Evolutionary conservation across 2,329 filamentous ascomycete genomes (phyloP), one percentile per base, ranked within the genome.

Genomic region (Colletotrichum sp.): DNA sequence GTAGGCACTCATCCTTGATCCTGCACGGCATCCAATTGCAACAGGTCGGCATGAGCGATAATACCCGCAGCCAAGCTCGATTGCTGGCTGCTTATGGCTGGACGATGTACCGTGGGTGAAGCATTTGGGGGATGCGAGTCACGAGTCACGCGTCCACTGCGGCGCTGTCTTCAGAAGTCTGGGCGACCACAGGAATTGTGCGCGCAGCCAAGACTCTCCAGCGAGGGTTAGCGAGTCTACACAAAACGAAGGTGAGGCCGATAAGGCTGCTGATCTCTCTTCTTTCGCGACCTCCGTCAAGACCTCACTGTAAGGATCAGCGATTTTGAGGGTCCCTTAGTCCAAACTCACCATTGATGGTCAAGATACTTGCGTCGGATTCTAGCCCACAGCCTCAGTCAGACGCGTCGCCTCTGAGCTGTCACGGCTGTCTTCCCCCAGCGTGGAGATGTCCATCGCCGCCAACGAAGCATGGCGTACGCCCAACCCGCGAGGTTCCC

Each of bases 191-290:
- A 21, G 32, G 49, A 34, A 12, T 8, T 68, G 39, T 72, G 62
- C 49, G 62, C 15, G n/a, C 39, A 57, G 72, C 72, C 63, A 72
- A 75, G 72, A 72, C 72, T 24, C 16, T 63, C 26, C 36, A 24
- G 24, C 52, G 18, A 55, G 72, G 68, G 24, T 67, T 62, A 75
- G 63, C 69, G 63, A 75, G 62, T 66, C 63, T 75, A 63, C 63
- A 36, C 73, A 75, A 75, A 63, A 59, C 63, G 15, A 12, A 55
- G 24, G 7, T 44, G 39, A 72, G 34, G 63, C 63, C 44, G 30
- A 69, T 52, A 34, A 49, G 15, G 55, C 69, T 59, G 44, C 73
- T 63, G 69, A 72, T 72, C 57, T 68, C 18, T 30, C 55, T 72
- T 21, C 36, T 63, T 72, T 63, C 24, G 57, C 32, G 36, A 68